Percentiles rank a stretch among this genome's conserved stretches.
Conservation (phyloP, 1,284 basidiomycete genomes). For the Cystobasidium sp. region DNA sequence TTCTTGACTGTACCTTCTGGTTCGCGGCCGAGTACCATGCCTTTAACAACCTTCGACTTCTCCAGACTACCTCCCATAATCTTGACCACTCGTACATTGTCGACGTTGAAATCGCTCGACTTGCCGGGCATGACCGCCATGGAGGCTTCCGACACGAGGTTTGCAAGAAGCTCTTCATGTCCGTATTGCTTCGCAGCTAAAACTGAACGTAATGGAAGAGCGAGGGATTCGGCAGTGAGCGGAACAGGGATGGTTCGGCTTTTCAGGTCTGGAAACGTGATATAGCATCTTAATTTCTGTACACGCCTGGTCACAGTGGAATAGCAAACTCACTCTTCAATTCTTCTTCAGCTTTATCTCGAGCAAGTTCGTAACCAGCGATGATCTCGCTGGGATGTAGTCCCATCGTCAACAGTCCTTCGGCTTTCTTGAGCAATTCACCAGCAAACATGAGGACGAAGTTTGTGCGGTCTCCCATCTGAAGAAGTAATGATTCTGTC, state of each 20-base stretch:
- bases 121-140: constrained; percentile 70
- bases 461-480: constrained; percentile 98
- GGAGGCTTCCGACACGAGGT: constrained; percentile 90
- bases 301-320: constrained; percentile 8
- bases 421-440: constrained; percentile 92
- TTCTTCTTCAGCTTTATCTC: constrained; percentile 80
- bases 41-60: constrained; percentile 84
- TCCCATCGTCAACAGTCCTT: constrained; percentile 91
- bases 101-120: constrained; percentile 76
- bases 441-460: constrained; percentile 93
- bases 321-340: constrained; percentile 73
- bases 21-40: constrained; percentile 97
- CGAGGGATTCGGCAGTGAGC: constrained; percentile 75
- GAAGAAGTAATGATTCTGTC: neutral
- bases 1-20: constrained; percentile 89
- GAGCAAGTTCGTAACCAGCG: constrained; percentile 94
- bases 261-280: constrained; percentile 52
- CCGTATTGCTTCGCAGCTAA: constrained; percentile 98
- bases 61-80: constrained; percentile 91
- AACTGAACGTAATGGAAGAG: constrained; percentile 81
- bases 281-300: constrained; percentile 2
- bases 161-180: constrained; percentile 79
- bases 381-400: constrained; percentile 88
- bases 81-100: constrained; percentile 97
- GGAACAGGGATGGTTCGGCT: constrained; percentile 70